Evolutionary conservation across 1,284 basidiomycete genomes (phyloP), one percentile per base, ranked within the genome.

Genomic region (Amylostereum areolatum): DNA sequence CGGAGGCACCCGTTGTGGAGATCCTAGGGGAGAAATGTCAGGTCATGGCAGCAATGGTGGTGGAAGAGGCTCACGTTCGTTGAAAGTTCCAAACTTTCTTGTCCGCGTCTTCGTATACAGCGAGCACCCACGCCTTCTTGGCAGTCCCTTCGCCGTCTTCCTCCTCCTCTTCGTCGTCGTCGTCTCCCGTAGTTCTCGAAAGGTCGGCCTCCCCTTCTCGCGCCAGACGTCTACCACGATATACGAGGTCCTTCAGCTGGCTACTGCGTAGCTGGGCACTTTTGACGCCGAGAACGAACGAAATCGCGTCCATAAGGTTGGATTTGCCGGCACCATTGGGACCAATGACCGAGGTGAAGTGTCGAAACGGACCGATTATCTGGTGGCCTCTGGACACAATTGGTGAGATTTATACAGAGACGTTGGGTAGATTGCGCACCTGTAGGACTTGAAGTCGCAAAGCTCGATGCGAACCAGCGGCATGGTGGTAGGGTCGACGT

Each of bases 231-330:
- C 94, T 71, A 12, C 92, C 93, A 34, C 96, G 89, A 68, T 97
- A 99, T 9, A 99, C 90, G 41, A 99, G 77, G 66, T 99, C 97
- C 60, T 89, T 92, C 32, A 99, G 77, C 60, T 98, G 94, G 45
- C 90, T 92, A 59, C 90, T 93, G 42, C 97, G 81, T 25, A 99
- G 78, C 59, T 98, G 93, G 1, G 87, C 88, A 49, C 90, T 93
- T 71, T 95, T 93, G 43, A 99, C 89, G 31, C 97, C 96, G 7
- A 99, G 83, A 4, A 99, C 97, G 65, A 99, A 99, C 2, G 97
- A 99, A 58, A 99, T 97, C 49, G 97, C 97, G 66, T 99, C 97
- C 97, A 99, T 99, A 55, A 99, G 81, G 66, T 99, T 99, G 33
- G 92, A 96, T 67, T 99, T 99, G 56, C 97, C 97, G 3, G 95